phyloP scores from a whole-genome alignment of 2,329 filamentous ascomycete genomes.

The Cercospora sesami region DNA sequence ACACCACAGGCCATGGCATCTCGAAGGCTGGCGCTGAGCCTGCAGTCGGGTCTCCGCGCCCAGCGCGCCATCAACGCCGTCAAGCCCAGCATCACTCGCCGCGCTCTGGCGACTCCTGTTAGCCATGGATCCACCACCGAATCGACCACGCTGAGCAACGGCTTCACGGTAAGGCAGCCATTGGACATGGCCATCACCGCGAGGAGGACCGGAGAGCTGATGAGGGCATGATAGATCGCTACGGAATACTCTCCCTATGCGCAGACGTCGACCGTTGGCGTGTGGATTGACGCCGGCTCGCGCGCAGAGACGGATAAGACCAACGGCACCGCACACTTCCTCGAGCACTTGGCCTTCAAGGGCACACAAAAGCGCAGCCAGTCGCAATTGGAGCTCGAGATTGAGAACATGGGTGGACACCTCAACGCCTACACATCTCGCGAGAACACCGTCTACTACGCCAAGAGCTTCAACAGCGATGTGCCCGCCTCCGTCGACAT shows the following conservation, averaged over 20 bases:
- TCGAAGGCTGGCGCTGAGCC: constrained; percentile 92
- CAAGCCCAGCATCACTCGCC: constrained; percentile 64
- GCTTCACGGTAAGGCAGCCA: constrained; percentile 73
- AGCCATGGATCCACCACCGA: constrained; percentile 75
- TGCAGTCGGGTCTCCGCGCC: constrained; percentile 85
- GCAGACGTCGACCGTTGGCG: constrained; percentile 95
- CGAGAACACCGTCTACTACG: constrained; percentile 99
- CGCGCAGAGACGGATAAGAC: constrained; percentile 97
- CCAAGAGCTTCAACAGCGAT: constrained; percentile 97
- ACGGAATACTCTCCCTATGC: constrained; percentile 98
- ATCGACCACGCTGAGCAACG: constrained; percentile 95
- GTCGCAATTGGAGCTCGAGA: constrained; percentile 97
- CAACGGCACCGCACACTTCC: constrained; percentile 98
- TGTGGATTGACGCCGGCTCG: constrained; percentile 99
- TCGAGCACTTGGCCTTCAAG: constrained; percentile 99
- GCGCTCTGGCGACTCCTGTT: constrained; percentile 80
- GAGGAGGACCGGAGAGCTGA: constrained; percentile 21
- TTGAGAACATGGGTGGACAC: constrained; percentile 99
- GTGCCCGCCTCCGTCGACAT: constrained; percentile 97
- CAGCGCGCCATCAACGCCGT: constrained; percentile 79
- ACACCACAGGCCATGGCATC: constrained; percentile 72
- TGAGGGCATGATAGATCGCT: constrained; percentile 67
- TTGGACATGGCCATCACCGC: constrained; percentile 17
- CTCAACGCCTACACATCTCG: constrained; percentile 99
- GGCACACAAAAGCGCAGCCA: constrained; percentile 92